These are phyloP conservation scores for Euryodendron excelsum DNA, from an alignment of 148 eudicot genomes.

Conservation along the genomic window DNA sequence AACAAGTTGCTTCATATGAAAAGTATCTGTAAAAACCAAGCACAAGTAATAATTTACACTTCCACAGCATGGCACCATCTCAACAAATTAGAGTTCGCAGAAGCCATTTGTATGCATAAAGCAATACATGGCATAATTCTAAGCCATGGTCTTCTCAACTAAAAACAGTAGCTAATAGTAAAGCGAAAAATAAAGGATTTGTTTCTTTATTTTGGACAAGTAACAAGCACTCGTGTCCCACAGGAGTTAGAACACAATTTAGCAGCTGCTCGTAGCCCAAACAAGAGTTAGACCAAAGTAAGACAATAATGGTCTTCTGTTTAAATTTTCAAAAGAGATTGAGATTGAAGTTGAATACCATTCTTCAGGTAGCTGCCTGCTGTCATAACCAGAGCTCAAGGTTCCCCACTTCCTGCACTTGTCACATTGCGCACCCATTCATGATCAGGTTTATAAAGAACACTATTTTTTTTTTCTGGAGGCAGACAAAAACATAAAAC, in stretches of 20 bases:
- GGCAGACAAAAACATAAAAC: not conserved
- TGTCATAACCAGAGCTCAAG: constrained; percentile 45
- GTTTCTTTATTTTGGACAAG: not conserved
- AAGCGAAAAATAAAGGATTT: too few relatives aligned
- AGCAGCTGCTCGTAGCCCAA: not conserved
- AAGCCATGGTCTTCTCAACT: too few relatives aligned
- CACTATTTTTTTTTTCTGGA: constrained; percentile 46
- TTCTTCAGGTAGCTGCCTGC: constrained; percentile 43
- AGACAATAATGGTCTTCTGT: not conserved
- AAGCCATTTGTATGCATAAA: too few relatives aligned
- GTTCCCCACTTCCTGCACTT: constrained; percentile 83
- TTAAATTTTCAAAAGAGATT: not conserved
- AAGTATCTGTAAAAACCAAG: not conserved
- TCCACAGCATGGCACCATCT: too few relatives aligned
- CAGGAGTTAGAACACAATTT: not conserved
- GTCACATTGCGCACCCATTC: constrained; percentile 86
- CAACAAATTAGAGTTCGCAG: too few relatives aligned
- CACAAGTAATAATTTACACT: too few relatives aligned
- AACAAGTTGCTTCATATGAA: not conserved
- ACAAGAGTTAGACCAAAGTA: not conserved
- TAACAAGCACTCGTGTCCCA: not conserved
- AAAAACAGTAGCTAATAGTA: too few relatives aligned
- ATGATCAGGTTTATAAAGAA: constrained; percentile 55
- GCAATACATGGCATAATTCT: too few relatives aligned
- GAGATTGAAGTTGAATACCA: constrained; percentile 37